Percentiles rank a stretch among this genome's conserved stretches.
Conservation (phyloP, 2,329 filamentous ascomycete species). For the Lasiodiplodia theobromae region DNA sequence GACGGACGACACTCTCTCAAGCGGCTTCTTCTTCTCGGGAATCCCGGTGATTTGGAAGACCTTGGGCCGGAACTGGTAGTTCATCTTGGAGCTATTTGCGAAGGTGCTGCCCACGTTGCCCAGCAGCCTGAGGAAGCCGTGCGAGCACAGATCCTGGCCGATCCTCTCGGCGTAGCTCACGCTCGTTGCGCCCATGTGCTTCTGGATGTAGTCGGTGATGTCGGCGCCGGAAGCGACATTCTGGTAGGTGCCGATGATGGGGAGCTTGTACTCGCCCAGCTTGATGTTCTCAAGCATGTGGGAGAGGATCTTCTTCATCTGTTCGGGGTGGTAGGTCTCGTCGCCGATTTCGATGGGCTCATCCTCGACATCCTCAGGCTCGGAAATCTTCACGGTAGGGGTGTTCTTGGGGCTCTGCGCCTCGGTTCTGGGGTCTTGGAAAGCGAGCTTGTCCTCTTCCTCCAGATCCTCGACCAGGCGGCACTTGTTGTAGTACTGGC, state of each 20-base stretch:
- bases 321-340: conserved; percentile 81
- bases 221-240: conserved; percentile 92
- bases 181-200: conserved; percentile 81
- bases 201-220: conserved; percentile 94
- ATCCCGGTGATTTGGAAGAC: conserved; percentile 87
- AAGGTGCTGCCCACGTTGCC: conserved; percentile 96
- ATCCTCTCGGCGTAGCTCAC: conserved; percentile 93
- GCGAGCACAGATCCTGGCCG: conserved; percentile 86
- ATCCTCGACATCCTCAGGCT: conserved; percentile 71
- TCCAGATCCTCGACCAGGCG: conserved; percentile 94
- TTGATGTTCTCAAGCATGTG: conserved; percentile 89
- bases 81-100: conserved; percentile 96
- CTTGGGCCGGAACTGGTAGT: conserved; percentile 95
- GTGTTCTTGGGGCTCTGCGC: conserved; percentile 63
- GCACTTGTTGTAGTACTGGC: conserved; percentile 99
- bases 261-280: conserved; percentile 90
- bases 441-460: conserved; percentile 97
- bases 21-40: conserved; percentile 81
- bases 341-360: conserved; percentile 91
- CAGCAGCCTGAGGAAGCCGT: conserved; percentile 87
- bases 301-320: conserved; percentile 86
- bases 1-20: conserved; percentile 77
- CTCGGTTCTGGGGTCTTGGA: conserved; percentile 77
- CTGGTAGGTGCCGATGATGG: conserved; percentile 91
- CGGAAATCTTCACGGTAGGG: conserved; percentile 87